Evolutionary conservation across 2,329 filamentous ascomycete species (phyloP).

Genomic region (Diaporthe humulicola): DNA sequence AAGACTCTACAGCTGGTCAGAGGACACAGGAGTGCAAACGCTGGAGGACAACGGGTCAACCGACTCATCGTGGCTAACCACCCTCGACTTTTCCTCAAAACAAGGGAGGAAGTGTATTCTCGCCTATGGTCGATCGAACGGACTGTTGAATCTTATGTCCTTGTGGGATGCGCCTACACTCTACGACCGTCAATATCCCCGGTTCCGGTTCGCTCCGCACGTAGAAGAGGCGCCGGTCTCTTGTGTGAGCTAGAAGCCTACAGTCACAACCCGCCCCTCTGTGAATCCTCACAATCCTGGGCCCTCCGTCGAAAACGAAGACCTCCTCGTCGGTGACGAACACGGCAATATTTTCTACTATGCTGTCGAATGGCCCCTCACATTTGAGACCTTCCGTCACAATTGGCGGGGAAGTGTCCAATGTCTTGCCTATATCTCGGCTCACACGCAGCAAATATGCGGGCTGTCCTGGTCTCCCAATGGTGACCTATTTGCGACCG

Average conservation of each 20-base stretch:
- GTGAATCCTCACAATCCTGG: constrained; percentile 61
- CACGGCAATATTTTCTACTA: constrained; percentile 88
- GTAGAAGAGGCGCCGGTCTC: constrained; percentile 70
- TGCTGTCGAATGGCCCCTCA: constrained; percentile 84
- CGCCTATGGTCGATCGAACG: constrained; percentile 85
- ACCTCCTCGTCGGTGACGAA: constrained; percentile 89
- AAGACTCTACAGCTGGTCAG: constrained; percentile 90
- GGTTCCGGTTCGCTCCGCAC: constrained; percentile 82
- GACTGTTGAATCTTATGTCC: constrained; percentile 83
- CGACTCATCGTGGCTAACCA: constrained; percentile 76
- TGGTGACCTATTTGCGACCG: constrained; percentile 84
- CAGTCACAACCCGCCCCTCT: constrained; percentile 64
- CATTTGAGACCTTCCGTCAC: constrained; percentile 72
- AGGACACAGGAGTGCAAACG: constrained; percentile 74
- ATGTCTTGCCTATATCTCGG: constrained; percentile 80
- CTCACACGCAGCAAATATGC: constrained; percentile 92
- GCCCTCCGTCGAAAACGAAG: constrained; percentile 76
- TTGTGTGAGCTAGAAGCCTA: constrained; percentile 86
- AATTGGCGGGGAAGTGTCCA: constrained; percentile 84
- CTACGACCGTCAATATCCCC: constrained; percentile 47
- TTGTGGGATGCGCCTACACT: constrained; percentile 66
- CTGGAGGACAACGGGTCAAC: constrained; percentile 58
- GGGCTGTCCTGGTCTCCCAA: constrained; percentile 89
- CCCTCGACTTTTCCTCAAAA: constrained; percentile 88
- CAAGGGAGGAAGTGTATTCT: constrained; percentile 83